Conservation (phyloP, 176 grass and related monocot genomes). For the Hordeum marinum region DNA sequence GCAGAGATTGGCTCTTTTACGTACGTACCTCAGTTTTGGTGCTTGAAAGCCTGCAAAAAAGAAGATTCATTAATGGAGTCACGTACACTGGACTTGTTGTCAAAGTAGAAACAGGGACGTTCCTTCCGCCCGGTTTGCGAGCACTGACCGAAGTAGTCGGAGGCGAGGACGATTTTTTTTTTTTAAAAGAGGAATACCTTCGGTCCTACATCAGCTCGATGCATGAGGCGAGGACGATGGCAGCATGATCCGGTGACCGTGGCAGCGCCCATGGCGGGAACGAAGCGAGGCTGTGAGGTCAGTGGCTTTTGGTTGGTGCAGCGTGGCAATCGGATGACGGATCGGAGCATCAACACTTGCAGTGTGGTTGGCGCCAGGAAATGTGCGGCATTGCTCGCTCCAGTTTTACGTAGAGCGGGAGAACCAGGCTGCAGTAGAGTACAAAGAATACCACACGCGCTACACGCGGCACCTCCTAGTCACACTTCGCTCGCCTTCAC, state of each 20-base stretch:
- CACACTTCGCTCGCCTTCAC: no score
- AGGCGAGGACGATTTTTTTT: constrained; percentile 55
- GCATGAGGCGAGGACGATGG: constrained; percentile 12
- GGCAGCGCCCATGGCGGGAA: background rate
- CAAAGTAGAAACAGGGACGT: background rate
- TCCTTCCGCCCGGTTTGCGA: no score
- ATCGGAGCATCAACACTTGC: background rate
- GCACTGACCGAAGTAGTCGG: constrained; percentile 53
- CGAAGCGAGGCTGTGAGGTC: no score
- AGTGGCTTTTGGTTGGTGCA: background rate
- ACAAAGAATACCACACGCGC: no score
- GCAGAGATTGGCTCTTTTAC: background rate
- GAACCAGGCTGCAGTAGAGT: no score
- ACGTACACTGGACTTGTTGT: background rate
- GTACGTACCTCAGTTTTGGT: constrained; percentile 17
- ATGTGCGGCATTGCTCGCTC: background rate
- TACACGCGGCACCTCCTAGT: no score
- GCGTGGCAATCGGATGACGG: background rate
- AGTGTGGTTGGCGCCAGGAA: background rate
- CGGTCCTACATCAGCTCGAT: no score
- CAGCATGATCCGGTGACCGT: constrained; percentile 1
- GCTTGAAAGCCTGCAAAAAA: background rate
- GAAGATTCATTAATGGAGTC: background rate
- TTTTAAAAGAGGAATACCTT: no score
- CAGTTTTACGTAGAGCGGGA: no score